Percentiles rank a stretch among this genome's conserved stretches.
Evolutionary conservation across 257 asterid genomes (phyloP).

Genomic region (Knoxia roxburghii): DNA sequence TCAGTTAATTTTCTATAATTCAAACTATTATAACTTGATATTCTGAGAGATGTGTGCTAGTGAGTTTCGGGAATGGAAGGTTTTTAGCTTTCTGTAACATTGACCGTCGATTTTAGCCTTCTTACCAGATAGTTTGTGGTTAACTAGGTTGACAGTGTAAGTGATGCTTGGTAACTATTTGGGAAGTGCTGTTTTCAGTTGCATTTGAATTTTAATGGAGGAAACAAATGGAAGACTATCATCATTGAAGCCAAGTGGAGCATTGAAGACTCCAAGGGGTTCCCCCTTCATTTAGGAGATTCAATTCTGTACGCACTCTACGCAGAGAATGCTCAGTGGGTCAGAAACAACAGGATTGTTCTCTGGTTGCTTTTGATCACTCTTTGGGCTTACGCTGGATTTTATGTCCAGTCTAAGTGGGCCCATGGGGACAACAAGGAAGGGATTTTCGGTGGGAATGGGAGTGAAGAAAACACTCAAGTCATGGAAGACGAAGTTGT

Average conservation of each 20-base stretch:
- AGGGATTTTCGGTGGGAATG: conserved; percentile 84
- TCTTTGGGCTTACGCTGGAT: conserved; percentile 94
- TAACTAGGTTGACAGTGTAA: conserved; percentile 3
- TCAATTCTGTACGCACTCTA: conserved; percentile 58
- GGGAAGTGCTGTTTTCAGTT: not conserved
- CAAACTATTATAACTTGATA: not conserved
- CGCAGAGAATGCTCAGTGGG: conserved; percentile 55
- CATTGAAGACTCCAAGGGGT: conserved; percentile 60
- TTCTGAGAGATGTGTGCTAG: not conserved
- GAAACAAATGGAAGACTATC: conserved; percentile 60
- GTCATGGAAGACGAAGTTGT: conserved; percentile 28
- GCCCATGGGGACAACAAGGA: conserved; percentile 98
- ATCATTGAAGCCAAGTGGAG: conserved; percentile 54
- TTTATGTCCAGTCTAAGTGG: conserved; percentile 89
- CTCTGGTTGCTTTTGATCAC: conserved; percentile 95
- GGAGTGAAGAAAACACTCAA: conserved; percentile 31
- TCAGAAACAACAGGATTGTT: conserved; percentile 72
- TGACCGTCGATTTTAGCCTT: not conserved
- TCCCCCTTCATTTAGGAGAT: conserved; percentile 76
- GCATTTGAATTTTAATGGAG: conserved; percentile 48
- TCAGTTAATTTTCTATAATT: not conserved
- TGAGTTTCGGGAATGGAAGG: too few species aligned
- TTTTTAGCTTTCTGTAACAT: not conserved
- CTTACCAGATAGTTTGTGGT: not conserved
- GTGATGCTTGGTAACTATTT: conserved; percentile 3